phyloP scores from a whole-genome alignment of 345 rosid species.

The Populus tremula region DNA sequence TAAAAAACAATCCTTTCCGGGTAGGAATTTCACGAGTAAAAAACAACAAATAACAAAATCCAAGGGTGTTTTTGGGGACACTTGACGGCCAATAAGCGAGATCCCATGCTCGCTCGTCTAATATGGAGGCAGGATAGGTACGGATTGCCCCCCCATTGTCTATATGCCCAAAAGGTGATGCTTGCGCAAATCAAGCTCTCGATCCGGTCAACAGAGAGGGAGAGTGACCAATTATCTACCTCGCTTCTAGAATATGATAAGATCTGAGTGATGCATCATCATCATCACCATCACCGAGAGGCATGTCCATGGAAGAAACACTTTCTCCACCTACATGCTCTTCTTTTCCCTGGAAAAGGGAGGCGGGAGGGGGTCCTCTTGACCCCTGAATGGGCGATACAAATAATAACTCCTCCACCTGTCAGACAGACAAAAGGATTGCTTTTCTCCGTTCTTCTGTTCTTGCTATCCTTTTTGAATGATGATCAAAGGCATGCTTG shows the following conservation, averaged over 20 bases:
- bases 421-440: background rate
- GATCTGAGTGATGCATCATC: background rate
- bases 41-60: too few relatives aligned
- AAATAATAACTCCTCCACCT: conserved; percentile 19
- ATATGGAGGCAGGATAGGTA: background rate
- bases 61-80: background rate
- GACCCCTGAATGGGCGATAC: conserved; percentile 11
- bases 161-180: background rate
- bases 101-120: background rate
- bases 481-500: background rate
- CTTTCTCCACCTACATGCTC: conserved; percentile 4
- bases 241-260: background rate
- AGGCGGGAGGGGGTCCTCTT: conserved; percentile 11
- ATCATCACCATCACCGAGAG: background rate
- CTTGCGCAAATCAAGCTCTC: conserved; percentile 12
- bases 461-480: background rate
- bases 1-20: too few relatives aligned
- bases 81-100: background rate
- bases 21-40: too few relatives aligned
- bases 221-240: background rate
- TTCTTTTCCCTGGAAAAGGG: background rate
- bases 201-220: conserved; percentile 1
- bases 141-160: background rate
- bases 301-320: background rate
- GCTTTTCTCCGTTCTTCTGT: background rate